Evolutionary conservation across 768 basidiomycete genomes (phyloP).

Genomic region (Termitomyces sp.): DNA sequence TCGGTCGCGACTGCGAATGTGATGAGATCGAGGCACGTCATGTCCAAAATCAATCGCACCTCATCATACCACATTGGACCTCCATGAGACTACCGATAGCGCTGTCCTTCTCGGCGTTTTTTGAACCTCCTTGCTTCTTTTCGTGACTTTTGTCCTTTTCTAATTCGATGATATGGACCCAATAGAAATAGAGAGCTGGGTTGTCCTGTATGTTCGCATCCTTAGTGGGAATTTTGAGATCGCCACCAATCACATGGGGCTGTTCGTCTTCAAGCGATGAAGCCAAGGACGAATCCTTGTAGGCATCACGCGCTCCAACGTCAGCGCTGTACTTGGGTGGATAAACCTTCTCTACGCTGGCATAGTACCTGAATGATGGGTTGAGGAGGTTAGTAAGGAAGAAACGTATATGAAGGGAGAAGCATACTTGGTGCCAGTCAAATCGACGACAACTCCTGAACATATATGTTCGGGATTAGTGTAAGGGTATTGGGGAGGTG

Average conservation of each 20-base stretch:
- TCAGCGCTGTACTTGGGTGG: conserved; percentile 56
- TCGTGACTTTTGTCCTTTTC: conserved; percentile 66
- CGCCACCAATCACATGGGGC: conserved; percentile 70
- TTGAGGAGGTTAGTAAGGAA: conserved; percentile 13
- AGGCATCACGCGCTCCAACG: conserved; percentile 44
- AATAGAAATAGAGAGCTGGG: conserved; percentile 82
- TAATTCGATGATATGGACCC: conserved; percentile 80
- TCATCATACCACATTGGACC: conserved; percentile 76
- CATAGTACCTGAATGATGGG: conserved; percentile 61
- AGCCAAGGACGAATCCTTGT: conserved; percentile 45
- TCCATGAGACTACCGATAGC: conserved; percentile 80
- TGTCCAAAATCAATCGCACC: conserved; percentile 40
- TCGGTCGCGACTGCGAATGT: conserved; percentile 77
- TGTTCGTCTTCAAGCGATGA: conserved; percentile 44
- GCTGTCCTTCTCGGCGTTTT: conserved; percentile 52
- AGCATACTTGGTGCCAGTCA: conserved; percentile 79
- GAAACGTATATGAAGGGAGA: conserved; percentile 6
- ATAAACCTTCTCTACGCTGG: conserved; percentile 74
- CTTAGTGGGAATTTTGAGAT: conserved; percentile 73
- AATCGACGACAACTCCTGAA: conserved; percentile 81
- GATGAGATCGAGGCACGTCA: background rate
- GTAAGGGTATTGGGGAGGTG: background rate
- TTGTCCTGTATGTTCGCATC: conserved; percentile 72
- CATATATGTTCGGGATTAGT: conserved; percentile 12
- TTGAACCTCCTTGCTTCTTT: conserved; percentile 51